These are phyloP conservation scores for Aphanomyces stellatus DNA, from an alignment of 352 stramenopile genomes.

Conservation along the genomic window DNA sequence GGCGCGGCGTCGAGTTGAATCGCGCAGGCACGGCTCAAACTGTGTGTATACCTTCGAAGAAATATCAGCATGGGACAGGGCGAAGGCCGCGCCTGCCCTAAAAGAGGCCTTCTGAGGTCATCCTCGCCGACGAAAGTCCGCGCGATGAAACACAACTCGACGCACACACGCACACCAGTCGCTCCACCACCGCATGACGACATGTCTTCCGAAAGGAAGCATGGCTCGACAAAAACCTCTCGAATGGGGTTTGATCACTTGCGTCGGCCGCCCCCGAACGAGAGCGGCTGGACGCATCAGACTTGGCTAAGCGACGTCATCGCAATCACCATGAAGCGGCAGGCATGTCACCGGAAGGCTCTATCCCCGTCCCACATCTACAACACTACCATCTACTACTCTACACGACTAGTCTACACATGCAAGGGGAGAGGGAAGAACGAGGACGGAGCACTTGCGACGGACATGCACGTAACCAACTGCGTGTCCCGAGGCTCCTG, in stretches of 20 bases:
- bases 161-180: neutral
- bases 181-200: neutral
- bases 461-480: neutral
- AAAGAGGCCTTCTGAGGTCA: slow-evolving; percentile 22
- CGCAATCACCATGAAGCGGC: neutral
- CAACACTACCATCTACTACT: slow-evolving; percentile 3
- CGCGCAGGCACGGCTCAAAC: slow-evolving; percentile 3
- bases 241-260: slow-evolving; percentile 14
- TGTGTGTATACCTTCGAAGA: slow-evolving; percentile 18
- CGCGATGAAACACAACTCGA: neutral
- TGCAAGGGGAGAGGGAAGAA: slow-evolving; percentile 1
- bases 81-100: neutral
- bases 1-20: neutral
- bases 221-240: slow-evolving; percentile 13
- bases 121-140: neutral
- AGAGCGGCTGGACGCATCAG: slow-evolving; percentile 18
- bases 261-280: neutral
- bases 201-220: neutral
- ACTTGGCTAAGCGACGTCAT: slow-evolving; percentile 19
- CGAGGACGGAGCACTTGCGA: neutral
- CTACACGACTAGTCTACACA: slow-evolving; percentile 3
- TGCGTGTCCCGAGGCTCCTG: neutral
- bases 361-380: neutral
- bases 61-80: slow-evolving; percentile 14
- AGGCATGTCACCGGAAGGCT: neutral